Conservation (phyloP, 169 alveolate genomes). For the Eimeria maxima region DNA sequence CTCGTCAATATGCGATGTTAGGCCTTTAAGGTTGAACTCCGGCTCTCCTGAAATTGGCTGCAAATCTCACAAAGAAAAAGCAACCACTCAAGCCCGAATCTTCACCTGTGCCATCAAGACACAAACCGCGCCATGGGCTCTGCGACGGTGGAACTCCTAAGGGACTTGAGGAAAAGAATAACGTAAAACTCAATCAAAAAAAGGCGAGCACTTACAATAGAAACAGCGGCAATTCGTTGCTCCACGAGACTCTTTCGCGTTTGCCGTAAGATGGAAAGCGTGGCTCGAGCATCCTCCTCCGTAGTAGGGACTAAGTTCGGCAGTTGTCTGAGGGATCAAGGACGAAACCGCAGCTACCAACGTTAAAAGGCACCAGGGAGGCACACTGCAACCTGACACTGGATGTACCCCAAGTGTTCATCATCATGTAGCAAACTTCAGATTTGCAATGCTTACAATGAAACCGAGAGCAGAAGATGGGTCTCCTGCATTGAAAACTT, state of each 20-base stretch:
- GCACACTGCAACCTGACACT: no score
- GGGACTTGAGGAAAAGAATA: neutral
- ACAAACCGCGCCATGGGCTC: neutral
- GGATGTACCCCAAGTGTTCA: neutral
- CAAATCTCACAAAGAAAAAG: neutral
- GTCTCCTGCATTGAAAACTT: neutral
- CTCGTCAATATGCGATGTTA: conserved; percentile 48
- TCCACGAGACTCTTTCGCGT: conserved; percentile 27
- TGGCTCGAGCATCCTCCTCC: conserved; percentile 28
- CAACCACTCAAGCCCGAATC: neutral
- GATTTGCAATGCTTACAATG: neutral
- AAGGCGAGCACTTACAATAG: neutral
- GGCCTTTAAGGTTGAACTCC: conserved; percentile 48
- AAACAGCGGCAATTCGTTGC: conserved; percentile 35
- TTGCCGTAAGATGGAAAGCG: conserved; percentile 52
- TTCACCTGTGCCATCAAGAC: neutral
- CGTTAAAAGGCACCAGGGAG: neutral
- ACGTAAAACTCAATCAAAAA: neutral
- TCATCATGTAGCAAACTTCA: neutral
- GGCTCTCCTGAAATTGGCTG: conserved; percentile 60
- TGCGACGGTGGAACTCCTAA: neutral
- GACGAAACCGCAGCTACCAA: neutral
- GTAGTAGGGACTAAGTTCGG: neutral
- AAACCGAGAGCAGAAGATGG: neutral
- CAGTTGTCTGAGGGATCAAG: neutral